phyloP scores from a whole-genome alignment of 1,139 yeast species.

The Geotrichum macrosporum region DNA sequence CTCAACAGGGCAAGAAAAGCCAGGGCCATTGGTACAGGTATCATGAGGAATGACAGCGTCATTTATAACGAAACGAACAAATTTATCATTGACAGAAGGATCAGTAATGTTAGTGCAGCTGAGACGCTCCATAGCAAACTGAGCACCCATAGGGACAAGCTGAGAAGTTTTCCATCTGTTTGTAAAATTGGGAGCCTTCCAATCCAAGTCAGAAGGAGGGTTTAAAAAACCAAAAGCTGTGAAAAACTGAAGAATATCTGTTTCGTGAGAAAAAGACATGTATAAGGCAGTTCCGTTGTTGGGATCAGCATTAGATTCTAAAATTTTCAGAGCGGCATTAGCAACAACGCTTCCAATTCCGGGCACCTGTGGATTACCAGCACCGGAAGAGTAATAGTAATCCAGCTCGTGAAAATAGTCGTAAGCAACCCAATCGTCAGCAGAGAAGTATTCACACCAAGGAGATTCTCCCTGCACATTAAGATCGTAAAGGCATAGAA shows the following conservation, averaged over 20 bases:
- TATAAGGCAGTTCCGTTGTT: conserved; percentile 38
- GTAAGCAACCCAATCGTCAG: conserved; percentile 50
- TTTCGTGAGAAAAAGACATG: conserved; percentile 56
- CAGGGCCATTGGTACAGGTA: conserved; percentile 55
- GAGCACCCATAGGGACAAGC: conserved; percentile 56
- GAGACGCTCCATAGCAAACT: conserved; percentile 51
- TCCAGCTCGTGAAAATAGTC: conserved; percentile 47
- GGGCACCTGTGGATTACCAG: conserved; percentile 47
- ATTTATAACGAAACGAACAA: conserved; percentile 52
- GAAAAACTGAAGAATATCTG: conserved; percentile 49
- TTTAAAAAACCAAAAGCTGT: conserved; percentile 50
- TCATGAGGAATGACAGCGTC: conserved; percentile 59
- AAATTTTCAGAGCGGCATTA: conserved; percentile 47
- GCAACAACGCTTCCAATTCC: conserved; percentile 49
- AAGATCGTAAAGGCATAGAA: conserved; percentile 55
- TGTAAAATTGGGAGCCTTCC: conserved; percentile 40
- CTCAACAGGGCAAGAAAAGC: conserved; percentile 51
- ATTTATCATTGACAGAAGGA: conserved; percentile 30
- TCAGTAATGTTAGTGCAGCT: conserved; percentile 36
- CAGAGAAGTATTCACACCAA: conserved; percentile 51
- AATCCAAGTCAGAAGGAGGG: conserved; percentile 39
- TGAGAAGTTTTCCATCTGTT: conserved; percentile 47
- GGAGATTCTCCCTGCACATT: conserved; percentile 53
- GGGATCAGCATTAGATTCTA: conserved; percentile 39
- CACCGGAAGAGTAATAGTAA: conserved; percentile 52